phyloP scores from a whole-genome alignment of 2,329 filamentous ascomycete species.

The Beauveria sp. region DNA sequence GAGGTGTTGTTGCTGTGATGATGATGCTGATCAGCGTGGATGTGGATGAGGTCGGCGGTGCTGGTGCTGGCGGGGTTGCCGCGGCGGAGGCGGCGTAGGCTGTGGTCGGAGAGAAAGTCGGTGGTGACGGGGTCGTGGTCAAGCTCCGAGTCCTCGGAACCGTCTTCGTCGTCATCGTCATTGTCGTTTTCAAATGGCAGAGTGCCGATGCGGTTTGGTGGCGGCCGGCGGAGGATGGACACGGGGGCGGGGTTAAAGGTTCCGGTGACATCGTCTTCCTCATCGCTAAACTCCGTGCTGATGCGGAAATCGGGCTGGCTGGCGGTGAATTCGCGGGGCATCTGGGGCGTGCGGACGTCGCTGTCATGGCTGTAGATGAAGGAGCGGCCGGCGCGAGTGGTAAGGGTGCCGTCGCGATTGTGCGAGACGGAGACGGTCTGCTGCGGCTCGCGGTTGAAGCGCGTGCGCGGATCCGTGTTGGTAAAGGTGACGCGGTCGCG shows the following conservation, averaged over 20 bases:
- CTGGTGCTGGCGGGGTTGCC: conserved; percentile 6
- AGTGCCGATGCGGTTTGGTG: conserved; percentile 44
- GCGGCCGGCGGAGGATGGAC: conserved; percentile 27
- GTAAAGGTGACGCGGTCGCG: background rate
- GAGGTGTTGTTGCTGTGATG: background rate
- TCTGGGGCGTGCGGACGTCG: conserved; percentile 43
- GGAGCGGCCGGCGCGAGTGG: conserved; percentile 38
- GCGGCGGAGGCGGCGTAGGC: conserved; percentile 12
- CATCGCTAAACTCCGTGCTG: conserved; percentile 53
- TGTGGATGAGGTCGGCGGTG: background rate
- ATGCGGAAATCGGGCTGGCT: conserved; percentile 44
- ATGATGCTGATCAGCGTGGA: conserved; percentile 9
- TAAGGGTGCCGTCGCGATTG: conserved; percentile 43
- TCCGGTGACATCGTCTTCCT: conserved; percentile 37
- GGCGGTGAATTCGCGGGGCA: conserved; percentile 47
- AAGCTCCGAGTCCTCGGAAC: conserved; percentile 26
- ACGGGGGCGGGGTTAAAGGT: conserved; percentile 8
- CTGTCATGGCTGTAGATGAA: conserved; percentile 35
- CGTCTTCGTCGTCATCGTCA: conserved; percentile 19
- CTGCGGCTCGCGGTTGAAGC: conserved; percentile 15
- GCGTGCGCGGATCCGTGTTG: background rate
- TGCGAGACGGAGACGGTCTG: conserved; percentile 45
- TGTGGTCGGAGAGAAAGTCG: conserved; percentile 18
- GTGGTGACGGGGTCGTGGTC: conserved; percentile 19
- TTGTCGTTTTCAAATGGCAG: conserved; percentile 42